Evolutionary conservation across 2,329 filamentous ascomycete genomes (phyloP), one percentile per base, ranked within the genome.

Genomic region (Calonectria montana): DNA sequence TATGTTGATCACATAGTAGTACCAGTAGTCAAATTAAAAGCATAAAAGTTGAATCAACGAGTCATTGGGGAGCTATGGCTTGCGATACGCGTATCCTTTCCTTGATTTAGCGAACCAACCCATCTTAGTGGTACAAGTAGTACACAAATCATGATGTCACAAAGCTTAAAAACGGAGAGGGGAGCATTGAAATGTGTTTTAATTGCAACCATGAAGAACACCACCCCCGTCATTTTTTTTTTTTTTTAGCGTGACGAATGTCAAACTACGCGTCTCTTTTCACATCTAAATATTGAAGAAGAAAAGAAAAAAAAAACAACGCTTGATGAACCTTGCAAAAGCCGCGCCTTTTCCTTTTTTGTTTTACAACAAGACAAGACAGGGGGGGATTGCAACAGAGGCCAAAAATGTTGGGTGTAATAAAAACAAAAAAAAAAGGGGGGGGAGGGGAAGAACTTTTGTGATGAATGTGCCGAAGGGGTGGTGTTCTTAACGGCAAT

Each of bases 401-500:
- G 39, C 18, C 39, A 41, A 15, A 18, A 23, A 45, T 35, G 43
- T 12, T n/a, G 43, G 23, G 35, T 16, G 39, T 39, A 16, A 21
- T 43, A 69, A 21, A 21, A 18, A 41, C 39, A n/a, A 67, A 59
- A 63, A 74, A 23, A 31, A 25, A n/a, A n/a, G n/a, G n/a, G n/a
- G n/a, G n/a, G n/a, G n/a, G n/a, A n/a, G n/a, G n/a, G n/a, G 8
- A 43, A 61, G 57, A 74, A 71, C 27, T 71, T 61, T 61, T 70
- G 61, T 65, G 48, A 45, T 25, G 37, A 55, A 25, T 21, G 23
- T n/a, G 35, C 65, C 47, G 16, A 12, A 16, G 6, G 23, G 29
- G 18, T 10, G n/a, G n/a, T n/a, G n/a, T n/a, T n/a, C n/a, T n/a
- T n/a, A n/a, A n/a, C n/a, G n/a, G n/a, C n/a, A n/a, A n/a, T n/a